phyloP scores from a whole-genome alignment of 2,329 filamentous ascomycete species.

The Pyrenochaeta sp. region DNA sequence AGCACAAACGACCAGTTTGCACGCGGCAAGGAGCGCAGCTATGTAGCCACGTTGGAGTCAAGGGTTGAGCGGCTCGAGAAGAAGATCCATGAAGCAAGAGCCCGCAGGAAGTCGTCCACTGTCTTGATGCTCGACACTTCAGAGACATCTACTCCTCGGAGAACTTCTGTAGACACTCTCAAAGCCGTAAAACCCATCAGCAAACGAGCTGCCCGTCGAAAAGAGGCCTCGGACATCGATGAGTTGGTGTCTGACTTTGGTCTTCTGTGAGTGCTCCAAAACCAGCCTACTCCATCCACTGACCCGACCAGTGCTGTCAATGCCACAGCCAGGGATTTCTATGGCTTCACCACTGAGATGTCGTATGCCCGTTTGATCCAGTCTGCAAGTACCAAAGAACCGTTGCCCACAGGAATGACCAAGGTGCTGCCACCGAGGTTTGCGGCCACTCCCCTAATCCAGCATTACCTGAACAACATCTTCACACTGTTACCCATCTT shows the following conservation, averaged over 20 bases:
- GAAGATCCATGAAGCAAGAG: conserved; percentile 70
- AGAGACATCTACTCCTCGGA: conserved; percentile 62
- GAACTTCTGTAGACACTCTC: conserved; percentile 45
- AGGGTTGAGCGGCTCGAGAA: conserved; percentile 88
- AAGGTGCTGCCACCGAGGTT: conserved; percentile 75
- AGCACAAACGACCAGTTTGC: conserved; percentile 96
- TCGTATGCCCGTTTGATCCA: conserved; percentile 90
- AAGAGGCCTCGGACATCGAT: conserved; percentile 87
- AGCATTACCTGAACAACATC: conserved; percentile 85
- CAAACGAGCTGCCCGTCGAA: conserved; percentile 56
- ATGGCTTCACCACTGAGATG: conserved; percentile 85
- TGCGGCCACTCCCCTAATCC: conserved; percentile 71
- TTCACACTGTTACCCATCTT: conserved; percentile 84
- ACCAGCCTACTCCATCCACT: conserved; percentile 1
- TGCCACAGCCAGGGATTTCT: conserved; percentile 92
- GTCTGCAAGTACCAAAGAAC: conserved; percentile 79
- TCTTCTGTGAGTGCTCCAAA: conserved; percentile 69
- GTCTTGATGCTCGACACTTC: conserved; percentile 68
- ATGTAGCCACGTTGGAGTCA: conserved; percentile 93
- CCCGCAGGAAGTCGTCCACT: conserved; percentile 75
- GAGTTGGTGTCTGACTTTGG: conserved; percentile 93
- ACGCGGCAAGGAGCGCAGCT: conserved; percentile 92
- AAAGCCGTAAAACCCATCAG: conserved; percentile 40
- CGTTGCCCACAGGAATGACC: conserved; percentile 66
- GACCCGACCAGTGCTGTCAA: conserved; percentile 75